These are phyloP conservation scores for Pseudogymnoascus sp. DNA, from an alignment of 2,329 filamentous ascomycete species.

Conservation along the genomic window DNA sequence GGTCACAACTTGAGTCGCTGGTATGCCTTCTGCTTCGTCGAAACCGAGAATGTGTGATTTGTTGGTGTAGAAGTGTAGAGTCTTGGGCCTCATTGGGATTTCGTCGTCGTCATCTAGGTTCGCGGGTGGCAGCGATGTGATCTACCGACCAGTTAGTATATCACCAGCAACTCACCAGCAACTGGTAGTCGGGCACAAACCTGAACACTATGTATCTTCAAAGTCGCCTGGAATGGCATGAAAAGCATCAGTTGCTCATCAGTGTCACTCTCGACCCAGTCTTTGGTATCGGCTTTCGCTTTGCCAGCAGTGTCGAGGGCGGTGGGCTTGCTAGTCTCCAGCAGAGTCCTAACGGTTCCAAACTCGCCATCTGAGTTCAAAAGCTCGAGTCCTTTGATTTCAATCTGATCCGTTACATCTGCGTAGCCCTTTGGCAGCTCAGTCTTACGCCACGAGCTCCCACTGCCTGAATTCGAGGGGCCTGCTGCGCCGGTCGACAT, in stretches of 20 bases:
- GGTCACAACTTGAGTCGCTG: slow-evolving; percentile 71
- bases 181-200: slow-evolving; percentile 32
- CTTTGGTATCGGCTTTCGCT: slow-evolving; percentile 42
- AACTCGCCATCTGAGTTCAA: slow-evolving; percentile 77
- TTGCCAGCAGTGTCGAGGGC: slow-evolving; percentile 51
- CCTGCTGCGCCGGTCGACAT: slow-evolving; percentile 51
- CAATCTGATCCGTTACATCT: slow-evolving; percentile 77
- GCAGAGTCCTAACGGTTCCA: slow-evolving; percentile 65
- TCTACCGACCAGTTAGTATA: slow-evolving; percentile 42
- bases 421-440: slow-evolving; percentile 70
- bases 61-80: slow-evolving; percentile 82
- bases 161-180: background rate
- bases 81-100: slow-evolving; percentile 70
- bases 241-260: slow-evolving; percentile 95
- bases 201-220: slow-evolving; percentile 82
- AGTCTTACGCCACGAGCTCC: slow-evolving; percentile 63
- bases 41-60: slow-evolving; percentile 86
- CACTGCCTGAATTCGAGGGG: slow-evolving; percentile 33
- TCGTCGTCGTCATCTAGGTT: slow-evolving; percentile 62
- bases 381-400: slow-evolving; percentile 73
- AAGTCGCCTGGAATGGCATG: slow-evolving; percentile 75
- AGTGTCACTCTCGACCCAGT: slow-evolving; percentile 94
- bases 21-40: slow-evolving; percentile 83
- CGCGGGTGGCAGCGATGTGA: slow-evolving; percentile 69
- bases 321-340: slow-evolving; percentile 62